Base-by-base conservation (phyloP, 306 rosid species). In the Chamaecrista fasciculata region DNA sequence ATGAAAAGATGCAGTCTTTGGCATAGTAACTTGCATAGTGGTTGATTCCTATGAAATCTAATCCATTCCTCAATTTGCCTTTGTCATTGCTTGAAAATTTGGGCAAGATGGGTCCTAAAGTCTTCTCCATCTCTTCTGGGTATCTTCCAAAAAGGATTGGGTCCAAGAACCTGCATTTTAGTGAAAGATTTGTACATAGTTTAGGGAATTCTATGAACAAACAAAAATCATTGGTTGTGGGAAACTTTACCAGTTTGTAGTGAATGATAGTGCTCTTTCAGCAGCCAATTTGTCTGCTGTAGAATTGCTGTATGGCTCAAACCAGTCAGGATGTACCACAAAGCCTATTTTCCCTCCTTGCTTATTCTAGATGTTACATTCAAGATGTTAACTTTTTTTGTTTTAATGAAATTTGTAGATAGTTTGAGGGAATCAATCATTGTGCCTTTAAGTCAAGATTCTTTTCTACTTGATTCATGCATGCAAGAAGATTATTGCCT, bases 331-430 rank as follows among this genome's bases (percentile, higher is more conserved):
- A 37, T 76, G 66, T 34, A 86, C 5, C 8, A 80, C 74, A 25
- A 91, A 62, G 46, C 97, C 97, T 69, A 88, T 84, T 65, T 55
- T 25, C 2, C 95, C 97, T 15, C n/a, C n/a, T n/a, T n/a, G n/a
- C n/a, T n/a, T n/a, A n/a, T n/a, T n/a, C n/a, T n/a, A n/a, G n/a
- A n/a, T n/a, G n/a, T n/a, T n/a, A n/a, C n/a, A n/a, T n/a, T n/a
- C n/a, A n/a, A n/a, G n/a, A n/a, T n/a, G n/a, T n/a, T n/a, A n/a
- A n/a, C n/a, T n/a, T n/a, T n/a, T n/a, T n/a, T n/a, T n/a, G n/a
- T n/a, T n/a, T n/a, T n/a, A n/a, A n/a, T n/a, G n/a, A n/a, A n/a
- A n/a, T n/a, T n/a, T n/a, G n/a, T n/a, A n/a, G n/a, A n/a, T n/a
- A n/a, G n/a, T n/a, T n/a, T n/a, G n/a, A n/a, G n/a, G n/a, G n/a